Conservation (phyloP, 139 green algal genomes). For the Desmodesmus armatus region DNA sequence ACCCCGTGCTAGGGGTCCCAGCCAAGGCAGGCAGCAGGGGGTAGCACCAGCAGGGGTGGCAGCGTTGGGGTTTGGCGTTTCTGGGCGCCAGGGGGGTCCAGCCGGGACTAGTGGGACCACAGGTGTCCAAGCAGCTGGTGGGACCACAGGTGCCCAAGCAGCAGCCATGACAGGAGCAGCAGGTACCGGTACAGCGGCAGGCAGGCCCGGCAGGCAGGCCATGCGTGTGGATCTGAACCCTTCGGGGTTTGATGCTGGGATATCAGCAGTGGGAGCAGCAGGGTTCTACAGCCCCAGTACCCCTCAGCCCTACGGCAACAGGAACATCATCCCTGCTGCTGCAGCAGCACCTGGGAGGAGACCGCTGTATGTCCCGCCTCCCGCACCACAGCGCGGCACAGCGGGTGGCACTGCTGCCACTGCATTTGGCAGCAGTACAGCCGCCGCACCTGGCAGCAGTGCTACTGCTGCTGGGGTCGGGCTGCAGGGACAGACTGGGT, state of each 20-base stretch:
- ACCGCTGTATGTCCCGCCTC: not conserved
- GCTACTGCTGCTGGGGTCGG: not conserved
- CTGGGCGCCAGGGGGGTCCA: too few species aligned
- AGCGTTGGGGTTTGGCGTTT: too few species aligned
- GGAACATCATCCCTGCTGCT: not conserved
- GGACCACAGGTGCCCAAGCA: too few species aligned
- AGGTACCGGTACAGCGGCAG: not conserved
- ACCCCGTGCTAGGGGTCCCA: too few species aligned
- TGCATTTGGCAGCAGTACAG: not conserved
- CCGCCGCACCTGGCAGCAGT: not conserved
- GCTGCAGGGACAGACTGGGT: too few species aligned
- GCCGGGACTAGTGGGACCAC: too few species aligned
- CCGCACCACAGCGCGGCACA: not conserved
- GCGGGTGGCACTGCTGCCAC: not conserved
- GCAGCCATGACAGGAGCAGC: not conserved
- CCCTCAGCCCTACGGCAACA: not conserved
- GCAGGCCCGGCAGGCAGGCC: too few species aligned
- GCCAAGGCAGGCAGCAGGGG: too few species aligned
- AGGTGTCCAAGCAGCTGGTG: too few species aligned
- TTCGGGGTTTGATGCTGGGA: too few species aligned
- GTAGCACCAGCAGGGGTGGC: too few species aligned
- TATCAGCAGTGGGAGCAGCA: not conserved
- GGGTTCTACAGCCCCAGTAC: not conserved
- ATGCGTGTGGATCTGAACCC: not conserved
- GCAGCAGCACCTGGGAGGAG: not conserved